Evolutionary conservation across 208 protist genomes (phyloP).

Genomic region (Trypanosoma scelopori): DNA sequence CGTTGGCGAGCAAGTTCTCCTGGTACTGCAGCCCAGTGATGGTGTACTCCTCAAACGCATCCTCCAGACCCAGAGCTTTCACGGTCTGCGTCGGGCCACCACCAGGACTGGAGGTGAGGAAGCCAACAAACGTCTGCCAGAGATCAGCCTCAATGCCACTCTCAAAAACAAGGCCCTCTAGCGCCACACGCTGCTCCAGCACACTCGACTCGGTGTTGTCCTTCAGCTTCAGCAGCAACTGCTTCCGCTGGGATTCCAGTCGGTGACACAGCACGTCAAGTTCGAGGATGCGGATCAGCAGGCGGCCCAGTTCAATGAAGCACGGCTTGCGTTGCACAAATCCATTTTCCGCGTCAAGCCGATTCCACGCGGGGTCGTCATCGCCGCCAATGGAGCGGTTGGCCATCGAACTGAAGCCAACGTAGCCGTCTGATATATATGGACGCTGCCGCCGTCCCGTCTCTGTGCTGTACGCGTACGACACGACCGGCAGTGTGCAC

Average conservation of each 20-base stretch:
- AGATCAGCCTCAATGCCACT: slow-evolving; percentile 68
- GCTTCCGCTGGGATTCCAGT: slow-evolving; percentile 66
- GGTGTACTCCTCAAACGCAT: slow-evolving; percentile 81
- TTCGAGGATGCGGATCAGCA: slow-evolving; percentile 78
- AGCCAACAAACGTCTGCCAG: slow-evolving; percentile 71
- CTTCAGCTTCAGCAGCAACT: slow-evolving; percentile 60
- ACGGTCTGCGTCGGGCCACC: slow-evolving; percentile 44
- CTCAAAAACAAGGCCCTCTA: slow-evolving; percentile 70
- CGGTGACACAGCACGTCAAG: slow-evolving; percentile 72
- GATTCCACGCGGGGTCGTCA: slow-evolving; percentile 57
- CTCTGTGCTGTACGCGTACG: slow-evolving; percentile 69
- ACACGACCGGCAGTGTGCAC: slow-evolving; percentile 46
- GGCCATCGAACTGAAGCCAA: slow-evolving; percentile 53
- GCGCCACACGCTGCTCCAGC: slow-evolving; percentile 55
- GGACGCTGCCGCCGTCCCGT: slow-evolving; percentile 75
- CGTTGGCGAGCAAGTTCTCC: slow-evolving; percentile 64
- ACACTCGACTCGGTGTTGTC: slow-evolving; percentile 58
- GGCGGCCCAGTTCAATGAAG: slow-evolving; percentile 77
- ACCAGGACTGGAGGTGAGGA: slow-evolving; percentile 30
- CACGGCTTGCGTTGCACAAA: slow-evolving; percentile 77
- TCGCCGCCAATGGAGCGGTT: slow-evolving; percentile 51
- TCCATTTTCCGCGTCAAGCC: slow-evolving; percentile 24
- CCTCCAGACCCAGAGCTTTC: slow-evolving; percentile 62
- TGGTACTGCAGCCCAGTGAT: slow-evolving; percentile 77
- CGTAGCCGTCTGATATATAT: slow-evolving; percentile 47